A percentile compares a stretch with the other conserved stretches of the same genome.
Evolutionary conservation across 495 filamentous ascomycete genomes (phyloP).

Genomic region (Trichodelitschia bisporula): DNA sequence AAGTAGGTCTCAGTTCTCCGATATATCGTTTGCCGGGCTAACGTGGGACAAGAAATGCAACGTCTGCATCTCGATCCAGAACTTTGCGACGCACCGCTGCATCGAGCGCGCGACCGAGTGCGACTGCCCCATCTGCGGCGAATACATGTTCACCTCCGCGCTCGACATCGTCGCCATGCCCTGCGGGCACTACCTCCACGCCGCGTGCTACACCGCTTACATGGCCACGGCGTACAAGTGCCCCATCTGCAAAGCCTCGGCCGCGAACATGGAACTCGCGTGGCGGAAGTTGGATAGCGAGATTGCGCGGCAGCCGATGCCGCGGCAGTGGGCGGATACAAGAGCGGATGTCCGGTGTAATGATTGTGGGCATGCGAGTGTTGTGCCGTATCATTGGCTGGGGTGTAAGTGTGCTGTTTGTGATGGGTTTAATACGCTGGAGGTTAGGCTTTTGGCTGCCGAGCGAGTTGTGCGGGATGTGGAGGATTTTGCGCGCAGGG

Average conservation of each 20-base stretch:
- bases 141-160: constrained; percentile 92
- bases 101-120: constrained; percentile 87
- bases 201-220: constrained; percentile 60
- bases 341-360: constrained; percentile 74
- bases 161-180: constrained; percentile 77
- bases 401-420: constrained; percentile 69
- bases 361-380: constrained; percentile 71
- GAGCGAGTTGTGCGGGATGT: neutral
- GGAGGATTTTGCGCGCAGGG: neutral
- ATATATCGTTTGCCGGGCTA: constrained; percentile 1
- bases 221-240: constrained; percentile 79
- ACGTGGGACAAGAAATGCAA: constrained; percentile 14
- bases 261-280: constrained; percentile 89
- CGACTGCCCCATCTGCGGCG: constrained; percentile 93
- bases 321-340: constrained; percentile 36
- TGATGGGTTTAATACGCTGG: constrained; percentile 21
- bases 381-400: constrained; percentile 80
- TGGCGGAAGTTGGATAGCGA: constrained; percentile 72
- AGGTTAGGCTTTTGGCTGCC: constrained; percentile 7
- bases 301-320: constrained; percentile 75
- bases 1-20: constrained; percentile 28
- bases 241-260: constrained; percentile 79
- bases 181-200: constrained; percentile 91
- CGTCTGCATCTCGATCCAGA: constrained; percentile 71
- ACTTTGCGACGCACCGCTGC: constrained; percentile 65